Conservation (phyloP, 176 grass and related monocot genomes). For the Avena insularis region DNA sequence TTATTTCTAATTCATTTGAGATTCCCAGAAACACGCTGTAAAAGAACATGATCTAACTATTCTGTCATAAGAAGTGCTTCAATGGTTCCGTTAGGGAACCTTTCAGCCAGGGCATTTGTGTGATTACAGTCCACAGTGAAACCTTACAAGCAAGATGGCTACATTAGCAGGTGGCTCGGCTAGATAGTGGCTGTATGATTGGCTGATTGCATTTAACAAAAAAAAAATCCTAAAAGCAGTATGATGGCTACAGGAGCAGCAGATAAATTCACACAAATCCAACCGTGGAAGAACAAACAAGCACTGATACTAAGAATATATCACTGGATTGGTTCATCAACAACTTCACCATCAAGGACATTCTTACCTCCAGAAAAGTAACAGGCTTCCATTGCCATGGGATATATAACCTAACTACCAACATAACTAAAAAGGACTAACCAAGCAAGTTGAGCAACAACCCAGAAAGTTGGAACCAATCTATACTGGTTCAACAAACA, state of each 20-base stretch:
- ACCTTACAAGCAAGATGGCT: not conserved
- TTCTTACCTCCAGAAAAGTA: slow-evolving; percentile 5
- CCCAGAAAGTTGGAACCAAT: slow-evolving; percentile 7
- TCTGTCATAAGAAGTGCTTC: not conserved
- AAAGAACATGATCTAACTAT: slow-evolving; percentile 26
- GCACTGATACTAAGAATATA: slow-evolving; percentile 7
- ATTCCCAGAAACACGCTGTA: not conserved
- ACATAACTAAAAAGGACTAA: not conserved
- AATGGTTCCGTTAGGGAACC: slow-evolving; percentile 10
- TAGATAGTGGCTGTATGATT: slow-evolving; percentile 12
- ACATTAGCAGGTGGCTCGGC: not conserved
- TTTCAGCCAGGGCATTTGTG: not conserved
- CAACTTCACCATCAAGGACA: not conserved
- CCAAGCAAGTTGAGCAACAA: not conserved
- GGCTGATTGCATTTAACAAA: not conserved
- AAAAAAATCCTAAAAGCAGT: not conserved
- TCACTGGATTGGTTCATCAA: not conserved
- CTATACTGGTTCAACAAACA: not conserved
- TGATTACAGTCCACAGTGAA: not conserved
- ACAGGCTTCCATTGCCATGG: slow-evolving; percentile 10
- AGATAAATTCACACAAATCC: not conserved
- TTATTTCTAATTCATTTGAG: slow-evolving; percentile 6
- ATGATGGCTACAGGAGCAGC: not conserved
- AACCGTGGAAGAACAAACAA: not conserved
- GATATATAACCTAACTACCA: not conserved